Conservation (phyloP, 2,329 filamentous ascomycete genomes). For the Trichoderma hamatum region DNA sequence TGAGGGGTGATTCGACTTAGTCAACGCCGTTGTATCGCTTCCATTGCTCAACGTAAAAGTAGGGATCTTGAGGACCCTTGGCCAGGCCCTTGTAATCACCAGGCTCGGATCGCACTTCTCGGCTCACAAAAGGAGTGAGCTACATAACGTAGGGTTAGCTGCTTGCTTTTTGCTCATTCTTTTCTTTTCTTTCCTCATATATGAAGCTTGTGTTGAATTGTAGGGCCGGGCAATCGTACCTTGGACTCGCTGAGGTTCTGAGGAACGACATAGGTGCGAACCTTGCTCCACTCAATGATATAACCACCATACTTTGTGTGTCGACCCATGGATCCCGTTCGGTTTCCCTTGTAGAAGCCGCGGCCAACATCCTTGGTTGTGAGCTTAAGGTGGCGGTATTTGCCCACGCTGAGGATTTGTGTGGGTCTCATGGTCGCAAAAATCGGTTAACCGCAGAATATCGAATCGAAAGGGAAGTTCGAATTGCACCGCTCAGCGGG, state of each 20-base stretch:
- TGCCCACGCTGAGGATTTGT: slow-evolving; percentile 64
- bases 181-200: neutral
- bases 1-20: slow-evolving; percentile 37
- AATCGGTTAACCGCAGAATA: neutral
- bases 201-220: neutral
- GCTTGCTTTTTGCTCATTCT: neutral
- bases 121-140: slow-evolving; percentile 80
- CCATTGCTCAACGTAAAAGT: slow-evolving; percentile 66
- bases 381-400: slow-evolving; percentile 74
- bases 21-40: slow-evolving; percentile 68
- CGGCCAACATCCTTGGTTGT: slow-evolving; percentile 92
- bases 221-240: slow-evolving; percentile 51
- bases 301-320: slow-evolving; percentile 86
- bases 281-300: slow-evolving; percentile 80
- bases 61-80: slow-evolving; percentile 62
- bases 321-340: slow-evolving; percentile 82
- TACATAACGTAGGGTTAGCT: slow-evolving; percentile 39
- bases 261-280: slow-evolving; percentile 88
- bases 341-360: slow-evolving; percentile 96
- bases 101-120: slow-evolving; percentile 55
- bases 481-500: neutral
- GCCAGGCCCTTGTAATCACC: slow-evolving; percentile 59
- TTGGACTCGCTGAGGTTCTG: slow-evolving; percentile 69
- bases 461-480: neutral
- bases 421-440: slow-evolving; percentile 65